Base-by-base conservation (phyloP, 2,329 filamentous ascomycete species). In the Drechslerella stenobrocha region DNA sequence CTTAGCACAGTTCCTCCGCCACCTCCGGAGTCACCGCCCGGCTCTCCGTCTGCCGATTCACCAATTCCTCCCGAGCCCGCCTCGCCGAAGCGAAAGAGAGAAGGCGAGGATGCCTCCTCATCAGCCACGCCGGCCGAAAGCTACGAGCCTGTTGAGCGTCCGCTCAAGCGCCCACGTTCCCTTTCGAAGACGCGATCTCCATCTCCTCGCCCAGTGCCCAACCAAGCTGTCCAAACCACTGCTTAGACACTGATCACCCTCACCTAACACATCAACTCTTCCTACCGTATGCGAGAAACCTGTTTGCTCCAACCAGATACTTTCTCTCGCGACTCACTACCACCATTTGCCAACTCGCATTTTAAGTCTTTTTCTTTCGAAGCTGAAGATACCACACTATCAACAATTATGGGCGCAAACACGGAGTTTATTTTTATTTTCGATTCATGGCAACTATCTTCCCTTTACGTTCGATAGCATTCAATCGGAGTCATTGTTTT, bases 341-440 rank as follows among this genome's bases (percentile, higher is more conserved):
- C 24, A 50, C 6, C 2, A 50, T 50, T 9, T 59, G 13, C 32
- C 24, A 30, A 48, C 48, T 34, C 20, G 34, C 32, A 37, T 35
- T 42, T 18, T 37, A n/a, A n/a, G 11, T 30, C 3, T 3, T 56
- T 48, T 51, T 23, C 52, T 59, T 61, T 52, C 34, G 9, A 11
- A 59, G 52, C 61, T 47, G 37, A 44, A 59, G 61, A 67, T 67
- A 67, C 63, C 63, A n/a, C n/a, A n/a, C n/a, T n/a, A n/a, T n/a
- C n/a, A 67, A 52, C 37, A 55, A 40, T 24, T 37, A 56, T 45
- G 42, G 63, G 63, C 63, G 55, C 55, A 56, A n/a, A 34, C 34
- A 24, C 24, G 63, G 63, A 60, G 63, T 59, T 55, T 30, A 20
- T 24, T 42, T 30, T 24, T 30, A 47, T 47, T 30, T 4, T 47